Percentiles rank a stretch among this genome's conserved stretches.
These are phyloP conservation scores for Komagataella populi DNA, from an alignment of 805 yeast genomes.

Conservation along the genomic window DNA sequence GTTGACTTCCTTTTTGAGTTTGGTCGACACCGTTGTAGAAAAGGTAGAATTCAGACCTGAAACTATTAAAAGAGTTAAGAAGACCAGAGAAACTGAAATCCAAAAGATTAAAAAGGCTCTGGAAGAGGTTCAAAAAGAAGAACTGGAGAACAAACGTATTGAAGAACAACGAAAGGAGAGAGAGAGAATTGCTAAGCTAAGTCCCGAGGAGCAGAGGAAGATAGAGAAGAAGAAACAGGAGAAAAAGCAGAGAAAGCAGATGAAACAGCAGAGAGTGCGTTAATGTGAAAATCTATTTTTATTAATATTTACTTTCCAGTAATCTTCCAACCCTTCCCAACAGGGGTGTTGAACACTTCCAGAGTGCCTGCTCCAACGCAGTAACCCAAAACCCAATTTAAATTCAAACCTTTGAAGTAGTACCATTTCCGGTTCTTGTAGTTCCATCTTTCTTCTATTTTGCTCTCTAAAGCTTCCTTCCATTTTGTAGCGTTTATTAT, in stretches of 20 bases:
- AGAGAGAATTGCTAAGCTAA: conserved; percentile 39
- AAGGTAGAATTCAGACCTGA: conserved; percentile 57
- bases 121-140: conserved; percentile 56
- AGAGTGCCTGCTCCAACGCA: conserved; percentile 36
- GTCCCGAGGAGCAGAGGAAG: conserved; percentile 72
- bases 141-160: conserved; percentile 53
- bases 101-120: conserved; percentile 55
- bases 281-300: not conserved
- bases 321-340: conserved; percentile 36
- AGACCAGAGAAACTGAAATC: conserved; percentile 64
- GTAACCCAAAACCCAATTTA: conserved; percentile 36
- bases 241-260: conserved; percentile 65
- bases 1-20: conserved; percentile 39
- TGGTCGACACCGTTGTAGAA: conserved; percentile 46
- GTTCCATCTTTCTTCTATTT: conserved; percentile 30
- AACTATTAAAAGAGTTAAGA: conserved; percentile 59
- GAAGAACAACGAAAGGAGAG: conserved; percentile 55
- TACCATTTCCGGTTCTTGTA: conserved; percentile 26
- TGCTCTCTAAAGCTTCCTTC: conserved; percentile 29
- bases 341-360: conserved; percentile 39
- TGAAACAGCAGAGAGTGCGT: conserved; percentile 44
- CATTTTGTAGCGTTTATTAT: conserved; percentile 20
- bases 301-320: conserved; percentile 21
- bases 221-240: conserved; percentile 67
- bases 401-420: conserved; percentile 36